Evolutionary conservation across 176 grass and related monocot species (phyloP).

Genomic region (Oryza coarctata): DNA sequence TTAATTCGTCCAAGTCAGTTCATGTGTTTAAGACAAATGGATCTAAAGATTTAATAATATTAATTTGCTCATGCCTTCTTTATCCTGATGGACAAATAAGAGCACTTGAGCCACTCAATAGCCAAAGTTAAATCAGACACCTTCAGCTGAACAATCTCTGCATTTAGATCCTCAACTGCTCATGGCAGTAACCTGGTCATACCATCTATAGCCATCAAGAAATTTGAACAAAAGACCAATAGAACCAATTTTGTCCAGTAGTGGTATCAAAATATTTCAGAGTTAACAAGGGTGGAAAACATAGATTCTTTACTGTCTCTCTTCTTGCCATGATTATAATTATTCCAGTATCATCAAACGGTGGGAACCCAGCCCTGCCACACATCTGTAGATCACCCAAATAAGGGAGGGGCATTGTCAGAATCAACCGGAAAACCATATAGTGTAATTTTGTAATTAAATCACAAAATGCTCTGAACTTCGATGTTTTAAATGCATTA

Average conservation of each 20-base stretch:
- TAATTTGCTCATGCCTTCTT: slow-evolving; percentile 62
- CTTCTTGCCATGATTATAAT: slow-evolving; percentile 98
- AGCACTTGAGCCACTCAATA: slow-evolving; percentile 95
- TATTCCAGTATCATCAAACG: slow-evolving; percentile 97
- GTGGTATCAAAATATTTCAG: slow-evolving; percentile 2
- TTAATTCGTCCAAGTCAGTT: slow-evolving; percentile 32
- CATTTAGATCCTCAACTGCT: slow-evolving; percentile 89
- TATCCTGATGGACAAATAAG: slow-evolving; percentile 85
- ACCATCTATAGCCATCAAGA: slow-evolving; percentile 34
- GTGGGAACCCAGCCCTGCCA: slow-evolving; percentile 89
- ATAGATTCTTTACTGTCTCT: slow-evolving; percentile 66
- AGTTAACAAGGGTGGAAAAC: slow-evolving; percentile 29
- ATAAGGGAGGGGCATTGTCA: slow-evolving; percentile 37
- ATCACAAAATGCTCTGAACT: slow-evolving; percentile 13
- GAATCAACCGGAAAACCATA: slow-evolving; percentile 13
- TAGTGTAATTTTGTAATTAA: slow-evolving; percentile 19
- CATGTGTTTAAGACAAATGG: slow-evolving; percentile 16
- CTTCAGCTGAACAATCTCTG: slow-evolving; percentile 91
- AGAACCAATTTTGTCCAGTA: background rate
- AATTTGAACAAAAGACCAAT: slow-evolving; percentile 11
- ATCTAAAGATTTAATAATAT: slow-evolving; percentile 27
- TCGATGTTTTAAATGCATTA: too few relatives aligned
- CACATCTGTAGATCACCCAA: slow-evolving; percentile 67
- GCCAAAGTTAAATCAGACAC: slow-evolving; percentile 83
- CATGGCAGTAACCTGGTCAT: slow-evolving; percentile 76